Conservation (phyloP, 345 rosid species). For the Lumnitzera littorea region DNA sequence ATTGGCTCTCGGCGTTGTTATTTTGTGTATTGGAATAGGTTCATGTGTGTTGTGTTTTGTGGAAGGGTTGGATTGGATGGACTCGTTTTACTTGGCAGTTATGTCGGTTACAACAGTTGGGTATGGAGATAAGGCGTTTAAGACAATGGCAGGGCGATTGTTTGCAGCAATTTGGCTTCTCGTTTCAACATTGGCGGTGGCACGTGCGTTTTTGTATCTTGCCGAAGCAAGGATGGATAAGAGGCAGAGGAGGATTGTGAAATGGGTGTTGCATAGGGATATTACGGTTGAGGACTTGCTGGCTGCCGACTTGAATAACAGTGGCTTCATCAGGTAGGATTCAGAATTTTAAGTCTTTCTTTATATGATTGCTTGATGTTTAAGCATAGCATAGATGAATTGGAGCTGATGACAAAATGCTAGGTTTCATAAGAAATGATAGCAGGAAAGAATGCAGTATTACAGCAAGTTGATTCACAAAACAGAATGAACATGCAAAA, state of each 20-base stretch:
- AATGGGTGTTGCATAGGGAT: conserved; percentile 56
- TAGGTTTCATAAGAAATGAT: too few relatives aligned
- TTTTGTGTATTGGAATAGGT: conserved; percentile 53
- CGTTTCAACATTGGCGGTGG: conserved; percentile 65
- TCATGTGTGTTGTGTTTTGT: conserved; percentile 41
- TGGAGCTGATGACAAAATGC: too few relatives aligned
- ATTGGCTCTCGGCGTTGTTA: conserved; percentile 61
- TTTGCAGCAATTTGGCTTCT: conserved; percentile 70
- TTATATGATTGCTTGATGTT: too few relatives aligned
- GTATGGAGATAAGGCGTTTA: conserved; percentile 61
- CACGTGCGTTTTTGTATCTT: conserved; percentile 60
- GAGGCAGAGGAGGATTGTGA: conserved; percentile 51
- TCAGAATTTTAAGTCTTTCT: background rate
- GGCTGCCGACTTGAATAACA: conserved; percentile 55
- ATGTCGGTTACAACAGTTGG: conserved; percentile 85
- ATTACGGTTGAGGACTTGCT: conserved; percentile 60
- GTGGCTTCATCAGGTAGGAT: conserved; percentile 61
- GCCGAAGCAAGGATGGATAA: conserved; percentile 67
- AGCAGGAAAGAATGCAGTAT: too few relatives aligned
- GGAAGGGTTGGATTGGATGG: conserved; percentile 47
- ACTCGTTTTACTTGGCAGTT: conserved; percentile 65
- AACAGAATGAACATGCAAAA: too few relatives aligned
- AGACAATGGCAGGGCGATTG: conserved; percentile 49
- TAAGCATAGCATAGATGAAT: too few relatives aligned
- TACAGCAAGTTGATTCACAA: too few relatives aligned